These are phyloP conservation scores for Coemansia javaensis DNA, from an alignment of 192 early-diverging fungal genomes.

Conservation along the genomic window DNA sequence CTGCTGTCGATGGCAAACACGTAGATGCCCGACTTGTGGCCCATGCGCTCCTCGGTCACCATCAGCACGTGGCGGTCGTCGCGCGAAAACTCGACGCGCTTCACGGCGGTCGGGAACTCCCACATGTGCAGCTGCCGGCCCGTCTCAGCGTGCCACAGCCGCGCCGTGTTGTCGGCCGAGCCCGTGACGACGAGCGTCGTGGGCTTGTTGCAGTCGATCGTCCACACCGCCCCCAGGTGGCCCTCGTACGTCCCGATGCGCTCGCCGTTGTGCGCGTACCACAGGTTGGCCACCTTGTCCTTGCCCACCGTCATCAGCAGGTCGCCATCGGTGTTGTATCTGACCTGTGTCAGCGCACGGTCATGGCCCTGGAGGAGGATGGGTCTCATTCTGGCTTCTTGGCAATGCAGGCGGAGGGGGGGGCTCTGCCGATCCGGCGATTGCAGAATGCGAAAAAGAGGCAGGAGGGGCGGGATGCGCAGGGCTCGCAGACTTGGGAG, in stretches of 20 bases:
- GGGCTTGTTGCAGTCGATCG: slow-evolving; percentile 85
- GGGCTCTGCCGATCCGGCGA: too few species aligned
- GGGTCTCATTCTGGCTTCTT: slow-evolving; percentile 51
- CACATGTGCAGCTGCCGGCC: slow-evolving; percentile 89
- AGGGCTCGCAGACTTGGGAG: too few species aligned
- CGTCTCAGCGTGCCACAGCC: slow-evolving; percentile 88
- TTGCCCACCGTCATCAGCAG: slow-evolving; percentile 93
- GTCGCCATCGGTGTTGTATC: slow-evolving; percentile 98
- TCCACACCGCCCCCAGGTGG: slow-evolving; percentile 92
- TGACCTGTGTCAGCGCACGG: slow-evolving; percentile 94
- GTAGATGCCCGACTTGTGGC: slow-evolving; percentile 77
- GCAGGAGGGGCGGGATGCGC: too few species aligned
- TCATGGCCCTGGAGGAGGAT: slow-evolving; percentile 96
- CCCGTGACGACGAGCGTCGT: slow-evolving; percentile 78
- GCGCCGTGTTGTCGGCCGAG: slow-evolving; percentile 86
- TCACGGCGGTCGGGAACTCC: slow-evolving; percentile 85
- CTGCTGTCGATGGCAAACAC: slow-evolving; percentile 73
- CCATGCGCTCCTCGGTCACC: slow-evolving; percentile 97
- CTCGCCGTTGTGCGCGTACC: slow-evolving; percentile 98
- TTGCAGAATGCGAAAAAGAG: too few species aligned
- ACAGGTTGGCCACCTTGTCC: slow-evolving; percentile 89
- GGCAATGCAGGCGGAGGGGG: neutral
- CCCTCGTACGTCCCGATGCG: slow-evolving; percentile 90
- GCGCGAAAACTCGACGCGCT: slow-evolving; percentile 84
- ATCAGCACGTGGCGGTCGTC: slow-evolving; percentile 83